These are phyloP conservation scores for Pythium rhizo-oryzae DNA, from an alignment of 352 stramenopile genomes.

Conservation along the genomic window DNA sequence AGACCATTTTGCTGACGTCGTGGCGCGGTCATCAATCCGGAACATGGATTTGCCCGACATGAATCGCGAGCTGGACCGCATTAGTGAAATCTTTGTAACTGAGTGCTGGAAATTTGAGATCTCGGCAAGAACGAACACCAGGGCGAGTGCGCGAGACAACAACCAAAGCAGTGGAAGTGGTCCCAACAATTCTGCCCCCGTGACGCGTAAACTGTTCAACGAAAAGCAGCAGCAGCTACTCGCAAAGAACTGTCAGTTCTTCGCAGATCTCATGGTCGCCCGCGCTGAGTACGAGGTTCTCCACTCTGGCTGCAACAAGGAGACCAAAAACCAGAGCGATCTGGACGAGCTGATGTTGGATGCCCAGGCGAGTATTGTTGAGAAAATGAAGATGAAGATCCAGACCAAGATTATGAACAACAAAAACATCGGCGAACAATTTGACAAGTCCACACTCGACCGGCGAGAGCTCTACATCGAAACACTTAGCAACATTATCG, in stretches of 20 bases:
- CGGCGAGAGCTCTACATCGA: conserved; percentile 80
- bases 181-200: conserved; percentile 12
- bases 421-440: conserved; percentile 89
- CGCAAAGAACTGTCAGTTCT: conserved; percentile 80
- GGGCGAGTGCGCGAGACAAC: conserved; percentile 48
- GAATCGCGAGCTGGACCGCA: conserved; percentile 78
- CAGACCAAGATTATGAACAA: conserved; percentile 90
- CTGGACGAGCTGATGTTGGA: conserved; percentile 66
- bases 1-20: conserved; percentile 77
- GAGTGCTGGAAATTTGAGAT: conserved; percentile 91
- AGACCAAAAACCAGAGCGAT: conserved; percentile 32
- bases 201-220: conserved; percentile 71
- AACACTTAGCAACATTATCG: conserved; percentile 78
- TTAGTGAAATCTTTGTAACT: conserved; percentile 78
- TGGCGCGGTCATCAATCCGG: conserved; percentile 73
- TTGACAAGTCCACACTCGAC: conserved; percentile 81
- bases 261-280: conserved; percentile 76
- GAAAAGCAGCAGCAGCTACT: conserved; percentile 81
- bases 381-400: conserved; percentile 79
- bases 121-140: conserved; percentile 64
- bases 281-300: conserved; percentile 78
- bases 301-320: conserved; percentile 70
- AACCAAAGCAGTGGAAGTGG: conserved; percentile 35
- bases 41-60: conserved; percentile 84
- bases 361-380: conserved; percentile 54